phyloP scores from a whole-genome alignment of 1,139 yeast genomes.

The Wickerhamiella infanticola region DNA sequence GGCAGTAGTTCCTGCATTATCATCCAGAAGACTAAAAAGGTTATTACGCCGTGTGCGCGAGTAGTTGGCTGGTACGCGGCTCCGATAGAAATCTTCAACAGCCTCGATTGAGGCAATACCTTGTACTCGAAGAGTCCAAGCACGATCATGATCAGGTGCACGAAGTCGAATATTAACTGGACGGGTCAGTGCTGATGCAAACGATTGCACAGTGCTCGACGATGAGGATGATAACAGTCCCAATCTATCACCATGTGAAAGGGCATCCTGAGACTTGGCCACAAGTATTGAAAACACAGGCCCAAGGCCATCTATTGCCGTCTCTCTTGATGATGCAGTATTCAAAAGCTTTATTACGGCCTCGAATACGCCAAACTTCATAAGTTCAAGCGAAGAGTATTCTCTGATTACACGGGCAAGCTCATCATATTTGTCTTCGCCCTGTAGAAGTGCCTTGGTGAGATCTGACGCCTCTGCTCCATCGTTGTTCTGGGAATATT shows the following conservation, averaged over 20 bases:
- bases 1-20: background rate
- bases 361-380: conserved; percentile 8
- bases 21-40: conserved; percentile 4
- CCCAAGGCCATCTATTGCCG: conserved; percentile 3
- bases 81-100: conserved; percentile 11
- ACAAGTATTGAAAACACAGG: conserved; percentile 2
- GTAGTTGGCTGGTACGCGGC: background rate
- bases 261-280: conserved; percentile 5
- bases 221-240: conserved; percentile 9
- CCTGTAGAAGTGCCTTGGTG: background rate
- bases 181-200: conserved; percentile 9
- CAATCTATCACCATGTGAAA: conserved; percentile 9
- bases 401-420: conserved; percentile 2
- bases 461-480: background rate
- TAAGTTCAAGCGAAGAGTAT: conserved; percentile 8
- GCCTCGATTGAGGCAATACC: conserved; percentile 11
- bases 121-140: conserved; percentile 11
- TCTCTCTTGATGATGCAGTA: background rate
- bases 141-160: conserved; percentile 1
- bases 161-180: conserved; percentile 7
- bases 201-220: conserved; percentile 6
- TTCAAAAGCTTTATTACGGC: conserved; percentile 3
- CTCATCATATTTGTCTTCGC: background rate
- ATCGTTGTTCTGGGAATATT: background rate
- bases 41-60: conserved; percentile 3